phyloP scores from a whole-genome alignment of 2,329 filamentous ascomycete species.

The Nothophaeocryptopus gaeumannii region DNA sequence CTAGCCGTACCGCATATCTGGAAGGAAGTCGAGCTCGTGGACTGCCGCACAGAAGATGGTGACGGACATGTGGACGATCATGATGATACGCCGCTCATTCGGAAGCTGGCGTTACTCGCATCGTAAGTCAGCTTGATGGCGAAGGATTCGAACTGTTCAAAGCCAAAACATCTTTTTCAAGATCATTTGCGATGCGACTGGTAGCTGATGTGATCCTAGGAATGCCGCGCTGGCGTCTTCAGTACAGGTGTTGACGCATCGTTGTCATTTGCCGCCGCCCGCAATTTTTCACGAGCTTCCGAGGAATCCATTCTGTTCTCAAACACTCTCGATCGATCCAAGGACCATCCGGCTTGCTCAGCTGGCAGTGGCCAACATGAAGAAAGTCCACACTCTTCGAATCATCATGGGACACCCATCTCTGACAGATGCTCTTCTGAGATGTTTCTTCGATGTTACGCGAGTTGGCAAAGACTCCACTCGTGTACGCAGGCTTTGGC shows the following conservation, averaged over 20 bases:
- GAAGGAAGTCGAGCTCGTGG: conserved; percentile 41
- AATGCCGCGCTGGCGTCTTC: conserved; percentile 42
- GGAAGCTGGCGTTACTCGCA: conserved; percentile 43
- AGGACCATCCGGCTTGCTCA: conserved; percentile 40
- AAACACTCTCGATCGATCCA: conserved; percentile 40
- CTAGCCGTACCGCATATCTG: conserved; percentile 41
- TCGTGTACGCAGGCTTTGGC: conserved; percentile 43
- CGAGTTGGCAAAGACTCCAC: conserved; percentile 27
- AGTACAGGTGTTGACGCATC: conserved; percentile 45
- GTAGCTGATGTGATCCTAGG: conserved; percentile 17
- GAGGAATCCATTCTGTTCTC: conserved; percentile 38
- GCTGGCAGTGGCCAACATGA: conserved; percentile 41
- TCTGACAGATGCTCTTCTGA: conserved; percentile 40
- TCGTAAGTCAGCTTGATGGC: conserved; percentile 15
- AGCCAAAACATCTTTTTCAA: neutral
- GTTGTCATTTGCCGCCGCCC: conserved; percentile 47
- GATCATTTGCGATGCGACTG: conserved; percentile 12
- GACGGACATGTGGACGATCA: conserved; percentile 26
- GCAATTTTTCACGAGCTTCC: conserved; percentile 46
- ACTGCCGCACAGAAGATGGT: conserved; percentile 33
- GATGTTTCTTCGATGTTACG: conserved; percentile 39
- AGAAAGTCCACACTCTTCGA: conserved; percentile 44
- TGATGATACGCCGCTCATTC: conserved; percentile 44
- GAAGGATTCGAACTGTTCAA: neutral
- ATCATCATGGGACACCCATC: conserved; percentile 46